Conservation (phyloP, 2,329 filamentous ascomycete genomes). For the Aspergillus udagawae region DNA sequence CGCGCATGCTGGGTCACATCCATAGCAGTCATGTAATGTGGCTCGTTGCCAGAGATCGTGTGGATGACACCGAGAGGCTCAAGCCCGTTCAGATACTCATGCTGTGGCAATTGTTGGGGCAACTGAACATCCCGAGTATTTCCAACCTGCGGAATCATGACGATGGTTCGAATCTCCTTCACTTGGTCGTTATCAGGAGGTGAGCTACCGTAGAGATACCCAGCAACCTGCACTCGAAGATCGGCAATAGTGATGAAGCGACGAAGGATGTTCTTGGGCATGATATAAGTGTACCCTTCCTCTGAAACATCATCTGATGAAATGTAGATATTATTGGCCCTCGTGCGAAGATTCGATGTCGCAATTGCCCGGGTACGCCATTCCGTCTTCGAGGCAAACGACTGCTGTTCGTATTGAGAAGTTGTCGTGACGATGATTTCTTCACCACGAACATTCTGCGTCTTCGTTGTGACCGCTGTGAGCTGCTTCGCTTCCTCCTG, state of each 20-base stretch:
- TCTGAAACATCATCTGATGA: conserved; percentile 90
- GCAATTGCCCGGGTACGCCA: conserved; percentile 97
- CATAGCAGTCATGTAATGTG: conserved; percentile 90
- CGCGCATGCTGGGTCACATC: conserved; percentile 94
- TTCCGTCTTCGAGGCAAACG: conserved; percentile 97
- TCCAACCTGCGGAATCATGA: conserved; percentile 95
- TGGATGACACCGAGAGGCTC: conserved; percentile 95
- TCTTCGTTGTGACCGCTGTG: conserved; percentile 96
- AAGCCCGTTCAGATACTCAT: conserved; percentile 80
- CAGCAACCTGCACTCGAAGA: conserved; percentile 91
- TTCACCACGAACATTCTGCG: conserved; percentile 92
- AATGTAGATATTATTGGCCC: conserved; percentile 98
- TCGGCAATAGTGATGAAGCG: conserved; percentile 97
- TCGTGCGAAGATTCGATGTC: conserved; percentile 87
- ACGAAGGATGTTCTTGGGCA: conserved; percentile 98
- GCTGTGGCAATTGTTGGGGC: conserved; percentile 82
- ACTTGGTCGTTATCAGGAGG: conserved; percentile 93
- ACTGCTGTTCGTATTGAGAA: conserved; percentile 95
- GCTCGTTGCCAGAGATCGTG: conserved; percentile 89
- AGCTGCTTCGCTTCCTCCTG: conserved; percentile 95
- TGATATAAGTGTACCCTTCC: conserved; percentile 91
- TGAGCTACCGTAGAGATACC: conserved; percentile 89
- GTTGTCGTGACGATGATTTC: conserved; percentile 98
- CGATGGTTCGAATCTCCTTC: conserved; percentile 94
- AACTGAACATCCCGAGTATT: conserved; percentile 88